phyloP scores from a whole-genome alignment of 305 asterid species.

The Solanum hybrid region DNA sequence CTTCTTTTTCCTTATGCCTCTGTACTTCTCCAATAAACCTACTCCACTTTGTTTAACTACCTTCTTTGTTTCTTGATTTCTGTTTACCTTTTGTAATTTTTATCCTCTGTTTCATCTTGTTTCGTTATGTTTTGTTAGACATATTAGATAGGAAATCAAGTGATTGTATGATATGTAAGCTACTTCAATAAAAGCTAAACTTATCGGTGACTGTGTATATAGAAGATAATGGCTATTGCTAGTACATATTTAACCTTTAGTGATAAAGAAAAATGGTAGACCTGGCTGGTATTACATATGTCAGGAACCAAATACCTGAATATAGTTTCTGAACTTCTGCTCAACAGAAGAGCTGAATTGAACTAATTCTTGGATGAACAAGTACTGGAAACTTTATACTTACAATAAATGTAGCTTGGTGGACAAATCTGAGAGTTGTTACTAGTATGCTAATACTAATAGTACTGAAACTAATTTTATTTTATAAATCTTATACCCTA shows the following conservation, averaged over 20 bases:
- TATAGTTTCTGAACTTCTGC: background rate
- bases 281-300: background rate
- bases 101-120: background rate
- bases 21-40: background rate
- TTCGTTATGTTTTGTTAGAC: background rate
- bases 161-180: background rate
- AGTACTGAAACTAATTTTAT: background rate
- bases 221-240: background rate
- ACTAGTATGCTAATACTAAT: background rate
- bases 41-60: background rate
- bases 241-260: background rate
- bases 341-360: background rate
- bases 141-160: background rate
- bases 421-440: background rate
- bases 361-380: background rate
- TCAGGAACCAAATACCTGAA: background rate
- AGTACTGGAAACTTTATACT: background rate
- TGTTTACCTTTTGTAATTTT: background rate
- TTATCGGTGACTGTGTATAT: background rate
- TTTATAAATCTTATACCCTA: background rate
- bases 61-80: background rate
- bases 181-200: background rate
- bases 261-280: background rate
- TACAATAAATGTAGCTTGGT: background rate
- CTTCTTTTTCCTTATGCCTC: background rate